Percentiles rank a stretch among this genome's conserved stretches.
These are phyloP conservation scores for Infundibulicybe gibba DNA, from an alignment of 768 basidiomycete genomes.

Conservation along the genomic window DNA sequence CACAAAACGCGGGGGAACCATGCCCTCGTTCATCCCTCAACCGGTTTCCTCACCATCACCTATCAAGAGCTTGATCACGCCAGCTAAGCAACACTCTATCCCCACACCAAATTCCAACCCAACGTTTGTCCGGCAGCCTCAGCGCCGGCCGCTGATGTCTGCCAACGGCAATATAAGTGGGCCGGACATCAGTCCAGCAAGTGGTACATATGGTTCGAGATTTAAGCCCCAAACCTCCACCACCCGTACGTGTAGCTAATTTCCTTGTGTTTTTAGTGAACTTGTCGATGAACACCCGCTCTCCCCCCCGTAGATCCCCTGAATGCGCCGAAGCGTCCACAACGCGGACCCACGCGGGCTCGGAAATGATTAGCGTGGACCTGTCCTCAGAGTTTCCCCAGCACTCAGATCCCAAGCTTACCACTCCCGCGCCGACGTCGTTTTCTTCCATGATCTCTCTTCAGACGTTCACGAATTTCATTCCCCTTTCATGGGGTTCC, in stretches of 20 bases:
- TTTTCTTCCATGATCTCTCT: slow-evolving; percentile 51
- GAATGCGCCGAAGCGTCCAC: slow-evolving; percentile 21
- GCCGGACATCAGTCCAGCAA: slow-evolving; percentile 1
- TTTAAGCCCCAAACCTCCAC: slow-evolving; percentile 47
- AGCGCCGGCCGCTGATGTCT: slow-evolving; percentile 31
- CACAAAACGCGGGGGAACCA: slow-evolving; percentile 42
- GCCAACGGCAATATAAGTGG: slow-evolving; percentile 17
- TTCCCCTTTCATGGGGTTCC: slow-evolving; percentile 51
- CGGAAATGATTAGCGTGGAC: slow-evolving; percentile 38
- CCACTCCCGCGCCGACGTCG: slow-evolving; percentile 29
- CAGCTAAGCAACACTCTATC: slow-evolving; percentile 25
- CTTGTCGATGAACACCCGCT: slow-evolving; percentile 28
- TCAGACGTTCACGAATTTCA: slow-evolving; percentile 57
- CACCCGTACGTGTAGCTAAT: slow-evolving; percentile 62
- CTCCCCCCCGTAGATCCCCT: slow-evolving; percentile 35
- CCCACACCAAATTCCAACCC: slow-evolving; percentile 18
- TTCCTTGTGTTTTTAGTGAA: slow-evolving; percentile 30
- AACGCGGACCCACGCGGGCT: slow-evolving; percentile 20
- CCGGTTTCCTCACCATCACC: slow-evolving; percentile 45
- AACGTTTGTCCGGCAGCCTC: slow-evolving; percentile 43
- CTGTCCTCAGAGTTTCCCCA: slow-evolving; percentile 18
- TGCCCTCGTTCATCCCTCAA: slow-evolving; percentile 63
- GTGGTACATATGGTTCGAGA: slow-evolving; percentile 55
- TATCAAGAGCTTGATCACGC: slow-evolving; percentile 19
- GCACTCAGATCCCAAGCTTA: slow-evolving; percentile 9